Base-by-base conservation (phyloP, 1,284 basidiomycete species). In the Moesziomyces antarcticus region DNA sequence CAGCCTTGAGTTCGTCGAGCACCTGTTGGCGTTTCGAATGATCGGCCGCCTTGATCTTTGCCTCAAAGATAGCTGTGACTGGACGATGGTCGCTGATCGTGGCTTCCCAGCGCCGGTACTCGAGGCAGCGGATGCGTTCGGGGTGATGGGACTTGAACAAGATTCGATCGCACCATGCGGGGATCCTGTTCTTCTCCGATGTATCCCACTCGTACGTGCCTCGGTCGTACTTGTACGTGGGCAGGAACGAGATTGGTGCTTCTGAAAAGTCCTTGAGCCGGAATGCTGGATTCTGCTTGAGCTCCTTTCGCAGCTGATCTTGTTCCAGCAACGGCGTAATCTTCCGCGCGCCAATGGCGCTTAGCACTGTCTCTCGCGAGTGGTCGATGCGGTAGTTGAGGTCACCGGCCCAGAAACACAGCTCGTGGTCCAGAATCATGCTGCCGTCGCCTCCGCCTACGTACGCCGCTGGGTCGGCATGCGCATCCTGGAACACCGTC, bases 101-200 rank as follows among this genome's bases (percentile, higher is more conserved):
- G 2, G 79, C 70, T 45, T 84, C 83, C 73, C 82, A 84, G 14
- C 82, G 50, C 2, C 75, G 56, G 52, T 85, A 85, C 8, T 75
- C 67, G 4, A 81, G 35, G 30, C 71, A 78, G 10, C 59, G 55
- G 45, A 75, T 62, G 93, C 76, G 88, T 88, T 82, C 92, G 62
- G 81, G 89, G 87, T 66, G 85, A 78, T 56, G 94, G 89, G 9
- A 90, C 86, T 27, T 84, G 85, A 91, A 97, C 42, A 98, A 86
- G 22, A 98, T 89, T 8, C 96, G 90, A 84, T 99, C 96, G 85
- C 96, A 99, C 94, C 95, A 98, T 0, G 95, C 93, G 0, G 95
- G 96, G 9, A 91, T 88, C 0, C 96, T 89, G 22, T 89, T 88
- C 84, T 98, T 98, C 81, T 93, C 93, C 2, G 91, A 93, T 2